Evolutionary conservation across 78 protist genomes (phyloP), one percentile per base, ranked within the genome.

Genomic region (Anaeramoeba ignava): DNA sequence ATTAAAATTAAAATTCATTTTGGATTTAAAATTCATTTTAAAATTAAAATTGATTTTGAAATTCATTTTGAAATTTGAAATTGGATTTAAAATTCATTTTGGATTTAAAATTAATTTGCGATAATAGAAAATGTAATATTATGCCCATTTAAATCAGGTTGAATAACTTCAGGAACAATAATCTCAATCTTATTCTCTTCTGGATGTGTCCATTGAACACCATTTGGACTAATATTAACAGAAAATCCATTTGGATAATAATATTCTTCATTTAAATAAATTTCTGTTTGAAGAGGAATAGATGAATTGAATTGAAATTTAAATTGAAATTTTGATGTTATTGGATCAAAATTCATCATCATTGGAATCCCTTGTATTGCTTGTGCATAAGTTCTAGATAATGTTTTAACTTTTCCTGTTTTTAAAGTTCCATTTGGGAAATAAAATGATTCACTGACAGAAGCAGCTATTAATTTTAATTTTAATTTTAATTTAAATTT

Each of bases 341-440:
- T 8, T 41, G 85, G 78, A 73, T 39, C 73, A 73, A 39, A 90
- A 0, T 1, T 17, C 87, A 85, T 83, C 33, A 23, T 1, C 33
- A 2, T 0, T 42, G 93, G 93, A 0, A 17, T 3, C 39, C 93
- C 93, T 23, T 88, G 85, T 41, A 86, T 81, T 0, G 86, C 84
- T 79, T 83, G 88, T 33, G 93, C 90, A 73, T 86, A 89, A 33
- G 93, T 83, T 38, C 91, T 67, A 3, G 87, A 39, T 2, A 91
- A 85, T 1, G 89, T 78, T 17, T 54, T 54, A 27, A 17, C 73
- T 17, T 54, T 54, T 54, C 17, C 73, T 8, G 17, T 17, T 54
- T 54, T 8, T 54, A 54, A 54, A 54, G 73, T 27, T 8, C 73
- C 73, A 17, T 54, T 17, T 27, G 8, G 36, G 73, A 54, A 54